Base-by-base conservation (phyloP, 2,329 filamentous ascomycete genomes). In the Helminthosporium solani region DNA sequence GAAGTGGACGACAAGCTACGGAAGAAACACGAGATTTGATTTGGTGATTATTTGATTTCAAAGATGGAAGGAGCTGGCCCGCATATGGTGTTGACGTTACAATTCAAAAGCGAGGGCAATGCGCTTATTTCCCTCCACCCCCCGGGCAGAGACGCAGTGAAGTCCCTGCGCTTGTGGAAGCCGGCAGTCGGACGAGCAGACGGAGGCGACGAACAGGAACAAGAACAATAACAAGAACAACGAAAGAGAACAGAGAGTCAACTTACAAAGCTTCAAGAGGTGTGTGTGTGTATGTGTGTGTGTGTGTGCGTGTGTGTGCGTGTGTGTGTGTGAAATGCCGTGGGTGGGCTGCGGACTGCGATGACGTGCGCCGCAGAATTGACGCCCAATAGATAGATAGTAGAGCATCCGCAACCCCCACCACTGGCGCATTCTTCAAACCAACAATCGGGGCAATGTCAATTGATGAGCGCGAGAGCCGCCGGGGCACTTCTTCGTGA, bases 41-140 rank as follows among this genome's bases (percentile, higher is more conserved):
- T 37, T 23, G 2, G 37, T n/a, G 28, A 16, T 21, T 14, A 15
- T 12, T 40, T 39, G 66, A 68, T 67, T 69, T 63, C 60, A 66
- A 68, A 69, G 63, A 59, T 53, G 50, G 67, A 70, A 65, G 56
- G 59, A 40, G 56, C 66, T 66, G 60, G 66, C 53, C 56, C n/a
- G n/a, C n/a, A n/a, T n/a, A n/a, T n/a, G n/a, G n/a, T 30, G 20
- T 3, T 38, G 25, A 28, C 23, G 27, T 67, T 58, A 61, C 61
- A 56, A 58, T 58, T 49, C 53, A 37, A 19, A 28, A 27, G 19
- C n/a, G n/a, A 16, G n/a, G 14, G 23, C 8, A n/a, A 56, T 43
- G 53, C 50, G 60, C 55, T 50, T 56, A 58, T 60, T 55, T 54
- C 39, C 36, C 33, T 31, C 38, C 21, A 40, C 34, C 33, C 31